Evolutionary conservation across 1,284 basidiomycete genomes (phyloP).

Genomic region (Cryptococcus depauperatus): DNA sequence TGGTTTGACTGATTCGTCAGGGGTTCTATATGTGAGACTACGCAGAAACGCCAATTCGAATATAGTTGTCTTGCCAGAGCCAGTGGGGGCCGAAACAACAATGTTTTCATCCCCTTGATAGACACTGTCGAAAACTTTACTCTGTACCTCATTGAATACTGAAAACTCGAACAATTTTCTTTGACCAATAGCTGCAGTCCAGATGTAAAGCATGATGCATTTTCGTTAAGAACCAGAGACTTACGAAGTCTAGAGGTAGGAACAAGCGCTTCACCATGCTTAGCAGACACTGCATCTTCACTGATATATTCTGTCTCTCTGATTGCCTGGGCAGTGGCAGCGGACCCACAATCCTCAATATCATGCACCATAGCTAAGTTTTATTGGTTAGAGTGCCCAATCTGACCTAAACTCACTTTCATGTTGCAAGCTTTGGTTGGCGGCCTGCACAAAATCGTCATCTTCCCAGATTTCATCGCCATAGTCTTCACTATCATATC

Average conservation of each 20-base stretch:
- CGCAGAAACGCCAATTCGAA: conserved; percentile 82
- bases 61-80: conserved; percentile 84
- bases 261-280: conserved; percentile 52
- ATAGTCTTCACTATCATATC: neutral
- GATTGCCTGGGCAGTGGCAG: conserved; percentile 14
- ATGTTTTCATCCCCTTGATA: conserved; percentile 63
- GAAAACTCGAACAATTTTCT: conserved; percentile 74
- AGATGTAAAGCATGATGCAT: neutral
- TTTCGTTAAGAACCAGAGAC: conserved; percentile 40
- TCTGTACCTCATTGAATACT: conserved; percentile 84
- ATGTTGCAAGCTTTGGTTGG: neutral
- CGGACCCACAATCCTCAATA: conserved; percentile 2
- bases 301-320: conserved; percentile 5
- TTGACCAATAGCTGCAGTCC: conserved; percentile 63
- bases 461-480: conserved; percentile 4
- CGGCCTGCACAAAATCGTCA: neutral
- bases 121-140: conserved; percentile 53
- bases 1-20: conserved; percentile 41
- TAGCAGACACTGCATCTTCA: conserved; percentile 26
- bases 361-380: neutral
- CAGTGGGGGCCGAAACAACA: conserved; percentile 85
- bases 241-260: conserved; percentile 64
- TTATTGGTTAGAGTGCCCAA: neutral
- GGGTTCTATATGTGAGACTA: neutral
- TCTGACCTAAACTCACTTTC: neutral